These are phyloP conservation scores for Calocybe gambosa DNA, from an alignment of 1,284 basidiomycete species.

Conservation along the genomic window DNA sequence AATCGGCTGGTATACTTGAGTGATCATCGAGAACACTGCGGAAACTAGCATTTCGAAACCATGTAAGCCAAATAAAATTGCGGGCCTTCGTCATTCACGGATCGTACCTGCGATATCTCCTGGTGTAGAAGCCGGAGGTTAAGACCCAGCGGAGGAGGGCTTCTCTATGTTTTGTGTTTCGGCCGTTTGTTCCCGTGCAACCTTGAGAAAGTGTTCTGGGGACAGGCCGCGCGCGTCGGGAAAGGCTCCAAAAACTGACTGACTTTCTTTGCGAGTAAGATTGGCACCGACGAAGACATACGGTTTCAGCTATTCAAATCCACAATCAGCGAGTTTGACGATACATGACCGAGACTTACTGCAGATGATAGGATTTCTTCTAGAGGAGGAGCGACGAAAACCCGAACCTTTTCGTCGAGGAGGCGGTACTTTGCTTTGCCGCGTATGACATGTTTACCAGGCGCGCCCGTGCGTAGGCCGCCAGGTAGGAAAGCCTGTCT, in stretches of 20 bases:
- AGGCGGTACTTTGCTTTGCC: slow-evolving; percentile 77
- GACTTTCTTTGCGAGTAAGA: slow-evolving; percentile 28
- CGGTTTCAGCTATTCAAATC: slow-evolving; percentile 36
- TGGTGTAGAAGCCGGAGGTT: too few species aligned
- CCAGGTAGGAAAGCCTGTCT: slow-evolving; percentile 77
- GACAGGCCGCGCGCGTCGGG: slow-evolving; percentile 31
- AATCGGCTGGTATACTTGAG: too few species aligned
- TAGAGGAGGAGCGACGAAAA: slow-evolving; percentile 75
- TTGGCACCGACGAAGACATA: slow-evolving; percentile 36
- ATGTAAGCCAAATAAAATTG: too few species aligned
- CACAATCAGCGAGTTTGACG: not conserved
- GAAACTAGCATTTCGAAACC: too few species aligned
- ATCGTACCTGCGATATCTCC: too few species aligned
- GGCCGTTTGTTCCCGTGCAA: slow-evolving; percentile 41
- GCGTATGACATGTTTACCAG: slow-evolving; percentile 72
- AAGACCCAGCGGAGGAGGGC: too few species aligned
- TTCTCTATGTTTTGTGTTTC: slow-evolving; percentile 4
- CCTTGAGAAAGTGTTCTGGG: slow-evolving; percentile 33
- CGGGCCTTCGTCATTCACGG: not conserved
- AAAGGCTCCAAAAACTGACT: slow-evolving; percentile 31
- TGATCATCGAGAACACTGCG: too few species aligned
- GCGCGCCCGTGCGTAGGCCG: slow-evolving; percentile 82
- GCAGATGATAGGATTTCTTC: slow-evolving; percentile 56
- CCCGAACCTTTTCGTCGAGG: slow-evolving; percentile 75
- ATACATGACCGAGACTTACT: slow-evolving; percentile 46